Conservation (phyloP, 441 rosid genomes). For the Erysimum cheiri region DNA sequence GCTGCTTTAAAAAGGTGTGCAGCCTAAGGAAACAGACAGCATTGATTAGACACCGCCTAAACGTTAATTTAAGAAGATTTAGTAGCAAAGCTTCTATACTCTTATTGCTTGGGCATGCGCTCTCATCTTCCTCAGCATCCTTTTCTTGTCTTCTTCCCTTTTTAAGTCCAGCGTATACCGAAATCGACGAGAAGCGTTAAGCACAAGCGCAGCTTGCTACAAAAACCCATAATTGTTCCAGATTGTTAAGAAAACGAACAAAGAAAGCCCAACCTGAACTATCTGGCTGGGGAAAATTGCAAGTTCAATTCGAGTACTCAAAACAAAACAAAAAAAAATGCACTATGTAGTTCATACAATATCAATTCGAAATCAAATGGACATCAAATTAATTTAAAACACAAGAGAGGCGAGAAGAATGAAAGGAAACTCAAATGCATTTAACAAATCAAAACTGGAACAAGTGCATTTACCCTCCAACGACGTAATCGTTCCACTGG, state of each 20-base stretch:
- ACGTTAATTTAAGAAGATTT: neutral
- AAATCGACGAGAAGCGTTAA: conserved; percentile 94
- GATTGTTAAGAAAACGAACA: conserved; percentile 2
- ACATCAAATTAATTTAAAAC: neutral
- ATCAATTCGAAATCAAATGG: neutral
- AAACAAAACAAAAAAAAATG: neutral
- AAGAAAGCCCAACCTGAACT: neutral
- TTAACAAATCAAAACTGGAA: neutral
- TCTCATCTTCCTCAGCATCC: conserved; percentile 74
- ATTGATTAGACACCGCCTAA: conserved; percentile 23
- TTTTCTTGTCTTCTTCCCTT: conserved; percentile 80
- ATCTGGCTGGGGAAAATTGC: neutral
- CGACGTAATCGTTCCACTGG: conserved; percentile 58
- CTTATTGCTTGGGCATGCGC: conserved; percentile 86
- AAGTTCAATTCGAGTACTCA: neutral
- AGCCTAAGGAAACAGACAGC: conserved; percentile 63
- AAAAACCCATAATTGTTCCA: conserved; percentile 23
- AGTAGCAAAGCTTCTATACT: conserved; percentile 47
- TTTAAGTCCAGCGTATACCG: conserved; percentile 94
- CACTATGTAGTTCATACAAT: neutral
- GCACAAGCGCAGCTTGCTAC: conserved; percentile 98
- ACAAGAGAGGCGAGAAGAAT: neutral
- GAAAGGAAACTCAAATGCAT: neutral
- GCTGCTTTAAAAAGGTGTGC: conserved; percentile 79
- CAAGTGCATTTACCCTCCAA: conserved; percentile 61